phyloP scores from a whole-genome alignment of 2,329 filamentous ascomycete species.

The Aspergillus tamarii region DNA sequence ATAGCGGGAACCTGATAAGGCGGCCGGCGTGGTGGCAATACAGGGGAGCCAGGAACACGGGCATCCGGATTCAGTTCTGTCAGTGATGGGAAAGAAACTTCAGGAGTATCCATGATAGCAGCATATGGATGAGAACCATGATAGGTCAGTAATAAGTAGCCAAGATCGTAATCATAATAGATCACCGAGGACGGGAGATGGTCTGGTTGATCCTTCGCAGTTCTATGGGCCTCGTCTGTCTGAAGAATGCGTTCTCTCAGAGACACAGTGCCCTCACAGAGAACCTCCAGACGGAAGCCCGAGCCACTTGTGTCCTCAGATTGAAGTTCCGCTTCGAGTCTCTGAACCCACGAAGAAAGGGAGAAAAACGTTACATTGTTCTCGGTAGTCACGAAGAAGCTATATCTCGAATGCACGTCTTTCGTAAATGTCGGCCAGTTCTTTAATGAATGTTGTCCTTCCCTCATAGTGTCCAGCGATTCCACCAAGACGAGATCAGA shows the following conservation, averaged over 20 bases:
- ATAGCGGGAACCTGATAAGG: slow-evolving; percentile 48
- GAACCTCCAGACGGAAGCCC: slow-evolving; percentile 58
- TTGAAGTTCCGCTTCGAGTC: slow-evolving; percentile 60
- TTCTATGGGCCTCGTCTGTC: slow-evolving; percentile 33
- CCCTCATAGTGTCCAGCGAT: slow-evolving; percentile 45
- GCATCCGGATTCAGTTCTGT: slow-evolving; percentile 30
- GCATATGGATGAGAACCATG: slow-evolving; percentile 54
- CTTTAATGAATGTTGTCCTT: slow-evolving; percentile 25
- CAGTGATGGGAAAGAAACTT: slow-evolving; percentile 32
- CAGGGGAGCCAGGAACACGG: slow-evolving; percentile 25
- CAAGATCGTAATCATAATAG: slow-evolving; percentile 60
- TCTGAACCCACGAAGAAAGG: slow-evolving; percentile 59
- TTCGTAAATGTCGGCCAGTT: slow-evolving; percentile 60
- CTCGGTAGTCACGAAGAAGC: slow-evolving; percentile 61
- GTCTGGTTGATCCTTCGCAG: slow-evolving; percentile 27
- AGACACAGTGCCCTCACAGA: slow-evolving; percentile 57
- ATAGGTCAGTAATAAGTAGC: slow-evolving; percentile 60
- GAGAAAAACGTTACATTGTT: slow-evolving; percentile 59
- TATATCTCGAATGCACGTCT: slow-evolving; percentile 60
- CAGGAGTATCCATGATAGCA: slow-evolving; percentile 55
- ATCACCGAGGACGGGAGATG: slow-evolving; percentile 54
- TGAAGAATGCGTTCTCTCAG: slow-evolving; percentile 53
- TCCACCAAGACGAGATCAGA: slow-evolving; percentile 50
- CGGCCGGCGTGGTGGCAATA: slow-evolving; percentile 39
- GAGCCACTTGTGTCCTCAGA: slow-evolving; percentile 55